Percentiles rank a stretch among this genome's conserved stretches.
These are phyloP conservation scores for Nothopassalora personata DNA, from an alignment of 2,329 filamentous ascomycete genomes.

Conservation along the genomic window DNA sequence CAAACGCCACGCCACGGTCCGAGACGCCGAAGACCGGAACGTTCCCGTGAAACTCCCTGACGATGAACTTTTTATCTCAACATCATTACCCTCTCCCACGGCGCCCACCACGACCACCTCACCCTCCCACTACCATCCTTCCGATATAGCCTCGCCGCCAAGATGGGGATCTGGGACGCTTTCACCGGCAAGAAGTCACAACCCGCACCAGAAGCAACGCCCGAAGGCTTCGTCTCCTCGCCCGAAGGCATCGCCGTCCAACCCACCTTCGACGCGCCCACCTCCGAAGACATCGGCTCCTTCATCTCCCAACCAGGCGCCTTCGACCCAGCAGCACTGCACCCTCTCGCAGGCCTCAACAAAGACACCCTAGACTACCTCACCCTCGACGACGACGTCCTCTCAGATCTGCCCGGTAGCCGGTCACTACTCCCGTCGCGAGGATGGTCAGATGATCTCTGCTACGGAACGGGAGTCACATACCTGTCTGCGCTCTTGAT, in stretches of 20 bases:
- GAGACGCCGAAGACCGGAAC: not conserved
- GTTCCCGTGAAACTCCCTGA: not conserved
- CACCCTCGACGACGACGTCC: conserved; percentile 81
- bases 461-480: conserved; percentile 92
- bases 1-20: not conserved
- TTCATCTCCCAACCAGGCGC: conserved; percentile 75
- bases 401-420: conserved; percentile 78
- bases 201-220: conserved; percentile 39
- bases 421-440: conserved; percentile 87
- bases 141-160: conserved; percentile 7
- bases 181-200: conserved; percentile 54
- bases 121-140: not conserved
- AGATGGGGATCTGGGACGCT: conserved; percentile 56
- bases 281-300: conserved; percentile 70
- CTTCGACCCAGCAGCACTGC: conserved; percentile 80
- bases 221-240: conserved; percentile 42
- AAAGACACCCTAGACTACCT: conserved; percentile 93
- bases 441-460: conserved; percentile 96
- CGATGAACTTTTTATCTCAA: not conserved
- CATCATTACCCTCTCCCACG: not conserved
- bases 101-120: conserved; percentile 3
- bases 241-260: conserved; percentile 33
- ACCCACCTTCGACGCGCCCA: conserved; percentile 52
- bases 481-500: conserved; percentile 82
- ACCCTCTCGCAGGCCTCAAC: conserved; percentile 89